Conservation (phyloP, 768 basidiomycete species). For the Leucocoprinus birnbaumii region DNA sequence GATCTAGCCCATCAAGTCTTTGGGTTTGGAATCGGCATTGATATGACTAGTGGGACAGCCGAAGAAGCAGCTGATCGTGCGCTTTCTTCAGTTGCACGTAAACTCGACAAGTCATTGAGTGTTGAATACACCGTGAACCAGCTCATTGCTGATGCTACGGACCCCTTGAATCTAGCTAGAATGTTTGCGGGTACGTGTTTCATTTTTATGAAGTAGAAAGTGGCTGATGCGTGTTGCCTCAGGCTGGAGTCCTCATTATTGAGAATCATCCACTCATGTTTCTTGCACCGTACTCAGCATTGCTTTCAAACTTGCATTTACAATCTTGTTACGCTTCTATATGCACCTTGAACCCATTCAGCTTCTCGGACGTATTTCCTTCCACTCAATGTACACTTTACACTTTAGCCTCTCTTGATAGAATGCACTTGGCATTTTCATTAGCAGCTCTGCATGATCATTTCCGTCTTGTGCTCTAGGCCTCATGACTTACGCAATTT, state of each 20-base stretch:
- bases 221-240: neutral
- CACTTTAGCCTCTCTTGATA: no score
- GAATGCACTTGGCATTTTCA: no score
- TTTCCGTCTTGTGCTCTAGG: conserved; percentile 1
- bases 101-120: conserved; percentile 82
- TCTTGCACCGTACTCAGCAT: no score
- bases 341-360: no score
- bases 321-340: no score
- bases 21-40: conserved; percentile 50
- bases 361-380: no score
- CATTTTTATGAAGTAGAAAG: neutral
- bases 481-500: neutral
- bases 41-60: conserved; percentile 62
- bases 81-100: conserved; percentile 71
- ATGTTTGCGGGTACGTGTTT: conserved; percentile 58
- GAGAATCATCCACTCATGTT: neutral
- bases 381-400: no score
- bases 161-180: conserved; percentile 67
- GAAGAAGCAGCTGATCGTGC: conserved; percentile 92
- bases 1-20: conserved; percentile 24
- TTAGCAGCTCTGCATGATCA: neutral
- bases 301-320: no score
- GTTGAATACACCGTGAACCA: conserved; percentile 94
- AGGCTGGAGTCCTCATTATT: conserved; percentile 10
- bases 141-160: conserved; percentile 85